Evolutionary conservation across 164 flowering plant species (phyloP).

Genomic region (Stephania japonica): DNA sequence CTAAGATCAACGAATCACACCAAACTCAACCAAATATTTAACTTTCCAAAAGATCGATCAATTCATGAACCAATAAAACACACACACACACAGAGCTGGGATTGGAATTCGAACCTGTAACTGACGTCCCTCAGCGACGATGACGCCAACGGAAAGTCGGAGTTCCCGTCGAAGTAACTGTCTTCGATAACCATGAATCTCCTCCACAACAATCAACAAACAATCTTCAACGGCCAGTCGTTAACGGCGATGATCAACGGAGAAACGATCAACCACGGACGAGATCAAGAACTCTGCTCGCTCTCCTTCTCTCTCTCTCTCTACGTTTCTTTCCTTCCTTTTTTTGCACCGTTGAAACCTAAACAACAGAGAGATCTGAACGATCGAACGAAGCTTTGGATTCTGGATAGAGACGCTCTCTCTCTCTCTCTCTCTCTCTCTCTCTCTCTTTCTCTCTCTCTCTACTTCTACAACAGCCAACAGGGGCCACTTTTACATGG

Average conservation of each 20-base stretch:
- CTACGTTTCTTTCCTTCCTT: not conserved
- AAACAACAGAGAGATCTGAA: not conserved
- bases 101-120: conserved; percentile 12
- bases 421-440: no score
- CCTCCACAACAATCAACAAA: not conserved
- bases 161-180: conserved; percentile 9
- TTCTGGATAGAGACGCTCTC: not conserved
- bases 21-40: not conserved
- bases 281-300: not conserved
- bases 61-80: no score
- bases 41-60: not conserved
- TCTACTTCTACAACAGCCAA: no score
- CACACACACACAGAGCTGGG: no score
- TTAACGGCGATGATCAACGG: not conserved
- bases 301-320: conserved; percentile 1
- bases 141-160: conserved; percentile 1
- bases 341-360: not conserved
- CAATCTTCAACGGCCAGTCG: not conserved
- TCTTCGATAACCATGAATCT: conserved; percentile 14
- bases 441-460: not conserved
- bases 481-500: no score
- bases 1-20: not conserved
- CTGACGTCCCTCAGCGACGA: conserved; percentile 13
- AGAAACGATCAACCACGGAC: not conserved
- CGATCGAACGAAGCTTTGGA: not conserved